Percentiles rank a stretch among this genome's conserved stretches.
Conservation (phyloP, 257 asterid genomes). For the Lantana camara region DNA sequence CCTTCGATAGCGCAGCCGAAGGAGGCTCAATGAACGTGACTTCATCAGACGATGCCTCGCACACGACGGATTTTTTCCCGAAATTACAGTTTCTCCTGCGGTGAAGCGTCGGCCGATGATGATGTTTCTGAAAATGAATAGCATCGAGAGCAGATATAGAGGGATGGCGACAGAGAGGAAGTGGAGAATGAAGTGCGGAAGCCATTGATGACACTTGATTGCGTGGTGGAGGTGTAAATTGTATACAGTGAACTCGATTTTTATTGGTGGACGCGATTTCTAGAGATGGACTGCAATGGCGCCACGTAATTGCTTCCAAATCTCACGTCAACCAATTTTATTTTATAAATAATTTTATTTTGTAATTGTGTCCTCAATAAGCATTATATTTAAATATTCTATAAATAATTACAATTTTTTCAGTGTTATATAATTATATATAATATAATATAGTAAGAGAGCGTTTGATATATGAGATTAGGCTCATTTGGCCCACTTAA, state of each 20-base stretch:
- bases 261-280: conserved; percentile 17
- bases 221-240: conserved; percentile 20
- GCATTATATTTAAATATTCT: too few relatives aligned
- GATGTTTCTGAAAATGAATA: not conserved
- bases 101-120: not conserved
- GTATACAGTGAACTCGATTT: not conserved
- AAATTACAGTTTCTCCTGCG: conserved; percentile 25
- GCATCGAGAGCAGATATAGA: conserved; percentile 14
- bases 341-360: too few relatives aligned
- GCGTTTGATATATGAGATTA: too few relatives aligned
- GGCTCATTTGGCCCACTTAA: too few relatives aligned
- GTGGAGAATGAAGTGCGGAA: conserved; percentile 49
- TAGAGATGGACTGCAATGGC: conserved; percentile 4
- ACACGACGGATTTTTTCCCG: conserved; percentile 22
- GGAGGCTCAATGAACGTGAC: conserved; percentile 36
- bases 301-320: conserved; percentile 28
- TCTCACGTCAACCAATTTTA: too few relatives aligned
- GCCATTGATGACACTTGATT: conserved; percentile 55
- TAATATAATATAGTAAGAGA: too few relatives aligned
- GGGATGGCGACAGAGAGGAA: conserved; percentile 41
- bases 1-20: too few relatives aligned
- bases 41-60: conserved; percentile 41
- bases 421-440: too few relatives aligned
- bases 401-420: too few relatives aligned
- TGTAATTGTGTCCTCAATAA: too few relatives aligned